Percentiles rank a stretch among this genome's conserved stretches.
Conservation (phyloP, 2,329 filamentous ascomycete genomes). For the Drechslerella coelobrocha region DNA sequence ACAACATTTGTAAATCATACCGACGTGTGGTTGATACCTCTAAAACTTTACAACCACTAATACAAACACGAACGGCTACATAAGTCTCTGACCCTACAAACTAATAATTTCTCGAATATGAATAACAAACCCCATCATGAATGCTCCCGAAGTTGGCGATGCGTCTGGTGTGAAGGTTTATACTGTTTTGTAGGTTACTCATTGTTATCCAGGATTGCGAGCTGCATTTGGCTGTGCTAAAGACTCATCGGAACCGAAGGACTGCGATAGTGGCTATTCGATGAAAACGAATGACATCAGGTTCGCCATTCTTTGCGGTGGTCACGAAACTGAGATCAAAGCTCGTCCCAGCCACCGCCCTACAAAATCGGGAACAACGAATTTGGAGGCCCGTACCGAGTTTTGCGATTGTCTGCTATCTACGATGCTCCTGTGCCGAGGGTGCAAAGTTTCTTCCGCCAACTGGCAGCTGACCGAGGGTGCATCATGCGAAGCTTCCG, state of each 20-base stretch:
- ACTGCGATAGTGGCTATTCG: background rate
- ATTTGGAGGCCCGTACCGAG: background rate
- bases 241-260: too few relatives aligned
- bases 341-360: background rate
- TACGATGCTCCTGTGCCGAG: background rate
- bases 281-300: background rate
- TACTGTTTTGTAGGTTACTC: slow-evolving; percentile 6
- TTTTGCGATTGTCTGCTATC: slow-evolving; percentile 8
- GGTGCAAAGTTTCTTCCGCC: background rate
- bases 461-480: background rate
- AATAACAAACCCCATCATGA: background rate
- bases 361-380: background rate
- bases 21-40: too few relatives aligned
- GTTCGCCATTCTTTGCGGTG: background rate
- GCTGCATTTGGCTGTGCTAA: too few relatives aligned
- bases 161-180: slow-evolving; percentile 1
- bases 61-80: too few relatives aligned
- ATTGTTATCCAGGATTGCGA: background rate
- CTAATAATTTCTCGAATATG: background rate
- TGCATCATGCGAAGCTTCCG: background rate
- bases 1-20: too few relatives aligned
- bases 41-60: too few relatives aligned
- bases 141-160: slow-evolving; percentile 1
- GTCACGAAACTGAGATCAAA: background rate
- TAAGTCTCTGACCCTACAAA: too few relatives aligned